phyloP scores from a whole-genome alignment of 306 rosid species.

The Spatholobus suberectus region DNA sequence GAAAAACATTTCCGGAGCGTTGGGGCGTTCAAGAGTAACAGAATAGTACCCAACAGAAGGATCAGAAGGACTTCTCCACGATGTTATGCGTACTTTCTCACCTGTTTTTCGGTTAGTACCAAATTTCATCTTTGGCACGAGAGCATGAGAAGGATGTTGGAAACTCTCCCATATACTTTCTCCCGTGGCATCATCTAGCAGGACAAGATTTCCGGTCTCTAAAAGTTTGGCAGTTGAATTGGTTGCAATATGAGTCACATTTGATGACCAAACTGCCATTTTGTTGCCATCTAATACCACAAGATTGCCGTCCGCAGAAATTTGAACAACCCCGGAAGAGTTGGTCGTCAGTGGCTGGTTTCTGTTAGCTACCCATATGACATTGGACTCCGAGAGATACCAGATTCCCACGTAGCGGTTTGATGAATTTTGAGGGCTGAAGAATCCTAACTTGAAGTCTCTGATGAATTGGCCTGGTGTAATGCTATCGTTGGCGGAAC shows the following conservation, averaged over 20 bases:
- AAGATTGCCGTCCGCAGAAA: slow-evolving; percentile 39
- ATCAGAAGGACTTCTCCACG: slow-evolving; percentile 32
- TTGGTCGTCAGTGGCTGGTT: slow-evolving; percentile 34
- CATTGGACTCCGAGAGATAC: slow-evolving; percentile 18
- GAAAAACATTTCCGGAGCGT: slow-evolving; percentile 18
- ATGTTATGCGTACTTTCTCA: neutral
- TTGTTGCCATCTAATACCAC: slow-evolving; percentile 41
- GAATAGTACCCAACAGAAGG: slow-evolving; percentile 39
- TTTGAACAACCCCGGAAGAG: slow-evolving; percentile 36
- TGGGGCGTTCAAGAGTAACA: neutral
- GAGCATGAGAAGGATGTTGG: slow-evolving; percentile 21
- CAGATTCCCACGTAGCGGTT: slow-evolving; percentile 52
- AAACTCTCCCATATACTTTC: slow-evolving; percentile 43
- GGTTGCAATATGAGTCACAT: neutral
- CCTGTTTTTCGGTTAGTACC: slow-evolving; percentile 5
- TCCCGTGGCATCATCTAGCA: neutral
- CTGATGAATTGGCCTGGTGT: neutral
- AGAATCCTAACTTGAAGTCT: slow-evolving; percentile 54
- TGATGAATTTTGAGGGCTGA: slow-evolving; percentile 41
- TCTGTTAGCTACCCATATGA: slow-evolving; percentile 60
- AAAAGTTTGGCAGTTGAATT: slow-evolving; percentile 44
- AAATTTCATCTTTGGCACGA: neutral
- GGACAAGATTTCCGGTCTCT: slow-evolving; percentile 47
- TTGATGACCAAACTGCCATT: slow-evolving; percentile 45
- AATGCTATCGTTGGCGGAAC: neutral